phyloP scores from a whole-genome alignment of 2,329 filamentous ascomycete genomes.

The Fusarium guadeloupense region DNA sequence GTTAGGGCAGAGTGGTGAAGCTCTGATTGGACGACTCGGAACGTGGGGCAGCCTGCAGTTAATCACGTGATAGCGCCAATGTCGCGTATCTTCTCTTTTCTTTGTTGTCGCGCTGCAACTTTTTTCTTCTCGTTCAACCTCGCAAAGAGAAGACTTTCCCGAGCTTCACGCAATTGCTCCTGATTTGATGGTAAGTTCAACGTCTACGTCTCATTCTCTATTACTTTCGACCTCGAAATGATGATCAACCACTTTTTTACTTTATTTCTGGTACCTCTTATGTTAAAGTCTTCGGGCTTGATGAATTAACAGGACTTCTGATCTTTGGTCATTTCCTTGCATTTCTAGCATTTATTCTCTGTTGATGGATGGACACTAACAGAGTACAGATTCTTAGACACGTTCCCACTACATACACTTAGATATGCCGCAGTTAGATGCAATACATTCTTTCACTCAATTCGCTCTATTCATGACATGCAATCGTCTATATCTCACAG shows the following conservation, averaged over 20 bases:
- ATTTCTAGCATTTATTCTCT: slow-evolving; percentile 10
- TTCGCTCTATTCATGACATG: background rate
- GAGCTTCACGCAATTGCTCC: background rate
- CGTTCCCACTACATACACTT: no score
- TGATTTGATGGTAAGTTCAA: slow-evolving; percentile 47
- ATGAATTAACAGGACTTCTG: slow-evolving; percentile 93
- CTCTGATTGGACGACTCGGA: background rate
- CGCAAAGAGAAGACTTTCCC: background rate
- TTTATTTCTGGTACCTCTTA: slow-evolving; percentile 98
- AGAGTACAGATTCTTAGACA: slow-evolving; percentile 12
- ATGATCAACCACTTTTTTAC: slow-evolving; percentile 74
- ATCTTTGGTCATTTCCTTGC: slow-evolving; percentile 48
- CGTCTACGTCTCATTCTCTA: background rate
- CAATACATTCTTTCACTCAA: background rate
- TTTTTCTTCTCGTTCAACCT: slow-evolving; percentile 20
- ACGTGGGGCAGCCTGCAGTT: background rate
- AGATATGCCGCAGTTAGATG: background rate
- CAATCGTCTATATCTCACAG: background rate
- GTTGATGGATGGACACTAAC: slow-evolving; percentile 32
- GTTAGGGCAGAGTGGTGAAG: slow-evolving; percentile 53
- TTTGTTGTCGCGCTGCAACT: slow-evolving; percentile 17
- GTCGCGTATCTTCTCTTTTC: slow-evolving; percentile 36
- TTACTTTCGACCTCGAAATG: slow-evolving; percentile 57
- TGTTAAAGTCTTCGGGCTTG: slow-evolving; percentile 75
- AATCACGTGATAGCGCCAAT: slow-evolving; percentile 32